Conservation (phyloP, 1,139 yeast genomes). For the Debaryomyces sp. region DNA sequence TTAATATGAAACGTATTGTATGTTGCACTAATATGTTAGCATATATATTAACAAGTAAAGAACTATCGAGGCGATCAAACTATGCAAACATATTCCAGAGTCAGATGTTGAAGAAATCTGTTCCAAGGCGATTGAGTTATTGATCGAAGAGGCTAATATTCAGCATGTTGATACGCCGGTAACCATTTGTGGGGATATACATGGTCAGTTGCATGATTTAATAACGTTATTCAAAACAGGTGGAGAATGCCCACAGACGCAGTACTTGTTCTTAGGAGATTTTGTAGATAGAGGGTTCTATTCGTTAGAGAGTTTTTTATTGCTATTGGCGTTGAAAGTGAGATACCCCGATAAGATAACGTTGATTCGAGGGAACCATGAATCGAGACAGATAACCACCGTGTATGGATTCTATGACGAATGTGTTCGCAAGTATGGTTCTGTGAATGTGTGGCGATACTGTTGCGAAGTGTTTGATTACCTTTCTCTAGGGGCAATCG, state of each 20-base stretch:
- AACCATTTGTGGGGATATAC: conserved; percentile 98
- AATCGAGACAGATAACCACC: conserved; percentile 90
- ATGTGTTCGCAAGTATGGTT: conserved; percentile 86
- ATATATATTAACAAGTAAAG: conserved; percentile 18
- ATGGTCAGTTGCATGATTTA: conserved; percentile 96
- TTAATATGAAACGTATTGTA: no score
- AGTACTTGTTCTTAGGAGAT: conserved; percentile 82
- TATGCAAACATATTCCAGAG: conserved; percentile 55
- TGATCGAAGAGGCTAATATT: conserved; percentile 58
- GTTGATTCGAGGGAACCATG: conserved; percentile 88
- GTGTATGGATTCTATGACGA: conserved; percentile 95
- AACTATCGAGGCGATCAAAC: conserved; percentile 36
- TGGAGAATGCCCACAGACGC: conserved; percentile 80
- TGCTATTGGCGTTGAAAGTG: conserved; percentile 64
- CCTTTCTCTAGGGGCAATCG: conserved; percentile 68
- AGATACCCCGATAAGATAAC: conserved; percentile 85
- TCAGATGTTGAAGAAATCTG: conserved; percentile 57
- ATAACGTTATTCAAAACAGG: conserved; percentile 88
- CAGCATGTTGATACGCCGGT: conserved; percentile 69
- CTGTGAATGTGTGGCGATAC: conserved; percentile 88
- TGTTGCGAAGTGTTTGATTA: conserved; percentile 93
- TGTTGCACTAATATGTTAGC: background rate
- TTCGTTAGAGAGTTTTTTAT: conserved; percentile 79
- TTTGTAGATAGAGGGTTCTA: conserved; percentile 94
- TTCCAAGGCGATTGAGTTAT: conserved; percentile 51